Evolutionary conservation across 768 basidiomycete species (phyloP), one percentile per base, ranked within the genome.

Genomic region (Hebeloma cylindrosporum): DNA sequence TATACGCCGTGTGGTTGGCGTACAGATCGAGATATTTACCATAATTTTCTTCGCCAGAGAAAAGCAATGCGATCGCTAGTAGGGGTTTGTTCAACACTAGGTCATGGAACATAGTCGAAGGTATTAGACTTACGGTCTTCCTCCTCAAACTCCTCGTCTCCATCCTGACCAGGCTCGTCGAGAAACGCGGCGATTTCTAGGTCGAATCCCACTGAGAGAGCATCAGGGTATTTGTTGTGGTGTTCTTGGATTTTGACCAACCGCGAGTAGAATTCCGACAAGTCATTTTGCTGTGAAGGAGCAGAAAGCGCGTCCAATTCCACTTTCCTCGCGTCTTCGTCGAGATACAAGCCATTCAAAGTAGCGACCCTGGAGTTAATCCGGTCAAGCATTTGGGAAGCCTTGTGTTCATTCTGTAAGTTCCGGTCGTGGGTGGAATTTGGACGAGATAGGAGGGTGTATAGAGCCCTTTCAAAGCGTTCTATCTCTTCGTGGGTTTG

Each of bases 401-500:
- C 87, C 57, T 87, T 91, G 70, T 98, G 92, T 62, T 94, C 88
- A 44, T 82, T 85, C 60, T 85, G 83, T 21, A 92, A 63, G 39
- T 66, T 75, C 40, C 66, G 61, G 57, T 88, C 84, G 56, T 89
- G 87, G 5, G 77, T 72, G 2, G 76, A 58, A 50, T 76, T 70
- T 40, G 74, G 79, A 50, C 85, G 74, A 10, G 90, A 85, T 22
- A 98, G 78, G 11, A 96, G 73, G 3, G 83, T 83, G 45, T 91
- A 90, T 13, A 97, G 77, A 7, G 88, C 91, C 36, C 83, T 77
- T 63, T 98, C 88, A 55, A 92, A 88, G 40, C 88, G 83, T 69
- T 99, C 95, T 18, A 93, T 78, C 65, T 97, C 94, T 68, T 97
- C 93, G 68, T 98, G 95, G 9, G 86, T 88, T 58, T 93, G 93